Evolutionary conservation across 2,329 filamentous ascomycete genomes (phyloP).

Genomic region (Lachnellula cervina): DNA sequence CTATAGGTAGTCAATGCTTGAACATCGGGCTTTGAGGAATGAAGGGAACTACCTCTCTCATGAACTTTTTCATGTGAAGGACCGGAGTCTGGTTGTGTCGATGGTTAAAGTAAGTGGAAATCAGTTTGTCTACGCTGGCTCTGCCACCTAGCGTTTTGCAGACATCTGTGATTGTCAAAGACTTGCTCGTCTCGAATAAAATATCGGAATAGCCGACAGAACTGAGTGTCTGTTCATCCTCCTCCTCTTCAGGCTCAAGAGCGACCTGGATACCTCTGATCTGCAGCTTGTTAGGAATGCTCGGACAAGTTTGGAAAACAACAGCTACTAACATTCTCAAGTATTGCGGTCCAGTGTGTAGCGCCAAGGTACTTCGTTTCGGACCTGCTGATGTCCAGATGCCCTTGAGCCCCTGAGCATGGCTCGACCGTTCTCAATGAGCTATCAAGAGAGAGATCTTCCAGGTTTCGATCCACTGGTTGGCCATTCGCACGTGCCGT

Average conservation of each 20-base stretch:
- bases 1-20: constrained; percentile 9
- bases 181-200: background rate
- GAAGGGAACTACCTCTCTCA: constrained; percentile 31
- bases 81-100: constrained; percentile 35
- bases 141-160: constrained; percentile 42
- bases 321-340: constrained; percentile 46
- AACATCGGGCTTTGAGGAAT: background rate
- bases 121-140: constrained; percentile 42
- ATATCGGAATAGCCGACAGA: background rate
- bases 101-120: constrained; percentile 48
- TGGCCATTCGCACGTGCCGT: background rate
- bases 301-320: background rate
- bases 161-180: constrained; percentile 34
- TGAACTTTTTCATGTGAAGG: constrained; percentile 45
- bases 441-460: background rate
- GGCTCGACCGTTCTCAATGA: background rate
- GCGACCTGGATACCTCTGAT: constrained; percentile 52
- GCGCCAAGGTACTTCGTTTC: constrained; percentile 49
- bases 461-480: background rate
- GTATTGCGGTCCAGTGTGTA: constrained; percentile 53
- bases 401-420: background rate
- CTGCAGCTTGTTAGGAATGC: constrained; percentile 29
- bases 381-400: constrained; percentile 2
- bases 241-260: constrained; percentile 37
- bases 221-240: background rate